A percentile compares a stretch with the other conserved stretches of the same genome.
phyloP scores from a whole-genome alignment of 164 flowering plant species.

The Aristolochia fimbriata region DNA sequence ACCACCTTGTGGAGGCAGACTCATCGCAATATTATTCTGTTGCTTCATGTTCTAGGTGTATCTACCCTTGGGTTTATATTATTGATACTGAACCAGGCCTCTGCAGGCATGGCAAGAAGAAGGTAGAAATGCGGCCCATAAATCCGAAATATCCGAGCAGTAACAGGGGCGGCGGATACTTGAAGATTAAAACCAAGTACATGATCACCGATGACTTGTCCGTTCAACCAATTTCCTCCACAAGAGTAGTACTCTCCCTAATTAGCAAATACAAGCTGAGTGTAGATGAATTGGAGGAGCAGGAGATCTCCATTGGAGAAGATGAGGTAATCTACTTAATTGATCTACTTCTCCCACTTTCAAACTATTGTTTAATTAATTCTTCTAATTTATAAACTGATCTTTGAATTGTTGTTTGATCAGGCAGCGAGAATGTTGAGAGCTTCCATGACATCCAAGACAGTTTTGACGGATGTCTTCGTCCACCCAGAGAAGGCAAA shows the following conservation, averaged over 20 bases:
- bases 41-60: too few species aligned
- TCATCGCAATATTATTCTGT: too few species aligned
- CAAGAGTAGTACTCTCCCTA: neutral
- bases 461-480: too few species aligned
- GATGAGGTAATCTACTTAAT: neutral
- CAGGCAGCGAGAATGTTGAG: too few species aligned
- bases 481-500: too few species aligned
- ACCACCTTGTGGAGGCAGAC: neutral
- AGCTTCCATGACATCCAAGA: too few species aligned
- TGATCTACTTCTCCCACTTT: neutral
- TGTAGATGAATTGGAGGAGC: neutral
- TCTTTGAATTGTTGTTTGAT: neutral
- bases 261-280: neutral
- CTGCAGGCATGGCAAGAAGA: neutral
- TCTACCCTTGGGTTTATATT: too few species aligned
- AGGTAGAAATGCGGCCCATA: neutral
- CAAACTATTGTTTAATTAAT: neutral
- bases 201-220: neutral
- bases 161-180: neutral
- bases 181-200: neutral
- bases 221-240: neutral
- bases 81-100: neutral
- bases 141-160: neutral
- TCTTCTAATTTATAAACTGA: too few species aligned
- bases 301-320: neutral